These are phyloP conservation scores for Cyphellophora europaea DNA, from an alignment of 2,329 filamentous ascomycete genomes.

Conservation along the genomic window DNA sequence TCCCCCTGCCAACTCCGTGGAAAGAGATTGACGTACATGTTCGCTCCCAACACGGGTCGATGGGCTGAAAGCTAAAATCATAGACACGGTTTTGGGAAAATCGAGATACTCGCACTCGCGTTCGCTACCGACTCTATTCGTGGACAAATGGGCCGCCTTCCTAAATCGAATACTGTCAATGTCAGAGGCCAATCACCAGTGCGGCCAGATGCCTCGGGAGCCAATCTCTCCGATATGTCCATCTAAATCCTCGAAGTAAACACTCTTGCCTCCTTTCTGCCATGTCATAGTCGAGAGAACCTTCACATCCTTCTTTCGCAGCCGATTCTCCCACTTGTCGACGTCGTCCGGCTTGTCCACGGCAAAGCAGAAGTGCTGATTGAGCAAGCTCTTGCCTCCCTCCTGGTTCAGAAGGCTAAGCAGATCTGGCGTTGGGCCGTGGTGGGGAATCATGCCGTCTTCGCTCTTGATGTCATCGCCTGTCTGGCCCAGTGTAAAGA, in stretches of 20 bases:
- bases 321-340: constrained; percentile 13
- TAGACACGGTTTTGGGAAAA: too few relatives aligned
- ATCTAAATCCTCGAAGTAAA: constrained; percentile 21
- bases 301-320: constrained; percentile 9
- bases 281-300: constrained; percentile 17
- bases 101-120: too few relatives aligned
- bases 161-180: too few relatives aligned
- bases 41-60: too few relatives aligned
- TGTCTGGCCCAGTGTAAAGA: constrained; percentile 9
- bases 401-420: not conserved
- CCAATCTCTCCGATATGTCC: constrained; percentile 21
- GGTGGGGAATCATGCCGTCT: not conserved
- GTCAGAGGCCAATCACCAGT: too few relatives aligned
- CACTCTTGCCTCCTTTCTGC: constrained; percentile 18
- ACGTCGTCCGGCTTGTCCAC: constrained; percentile 16
- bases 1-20: too few relatives aligned
- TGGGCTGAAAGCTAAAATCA: too few relatives aligned
- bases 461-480: not conserved
- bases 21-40: too few relatives aligned
- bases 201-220: constrained; percentile 19
- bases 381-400: constrained; percentile 2
- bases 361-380: constrained; percentile 20
- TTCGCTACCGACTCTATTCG: too few relatives aligned
- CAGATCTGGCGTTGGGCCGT: constrained; percentile 1
- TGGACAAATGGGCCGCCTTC: too few relatives aligned